Base-by-base conservation (phyloP, 2,329 filamentous ascomycete genomes). In the Aspergillus brasiliensis region DNA sequence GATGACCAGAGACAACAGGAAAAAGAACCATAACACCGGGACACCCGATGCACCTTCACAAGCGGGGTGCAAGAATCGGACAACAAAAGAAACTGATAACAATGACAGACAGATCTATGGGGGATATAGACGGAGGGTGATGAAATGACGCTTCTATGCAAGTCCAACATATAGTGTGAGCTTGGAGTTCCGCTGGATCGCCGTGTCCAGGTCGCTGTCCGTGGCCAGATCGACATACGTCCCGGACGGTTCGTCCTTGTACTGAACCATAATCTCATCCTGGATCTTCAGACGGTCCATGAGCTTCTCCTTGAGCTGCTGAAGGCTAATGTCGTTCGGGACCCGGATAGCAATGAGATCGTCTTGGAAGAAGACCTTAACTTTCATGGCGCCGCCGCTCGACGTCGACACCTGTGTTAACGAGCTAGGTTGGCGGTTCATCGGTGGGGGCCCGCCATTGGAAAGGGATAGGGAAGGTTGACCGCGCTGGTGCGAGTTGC, bases 291-390 rank as follows among this genome's bases (percentile, higher is more conserved):
- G 84, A 47, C 95, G 86, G 68, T 97, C 92, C 52, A 87, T 85
- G 61, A 98, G 87, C 77, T 95, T 96, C 66, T 92, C 89, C 68
- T 89, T 89, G 8, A 99, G 83, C 62, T 92, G 89, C 56, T 85
- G 82, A 75, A 89, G 95, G 56, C 84, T 84, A 69, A 96, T 92
- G 57, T 96, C 90, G 1, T 85, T 84, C 0, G 94, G 90, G 57
- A 98, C 91, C 34, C 93, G 88, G 69, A 99, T 92, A 47, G 95
- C 91, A 66, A 97, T 94, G 58, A 96, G 86, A 67, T 97, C 94
- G 62, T 93, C 90, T 65, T 94, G 91, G 80, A 92, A 97, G 80
- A 91, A 95, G 56, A 97, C 89, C 79, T 98, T 98, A 74, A 98
- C 91, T 77, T 97, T 98, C 81, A 97, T 89, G 3, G 86, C 84